Percentiles rank a stretch among this genome's conserved stretches.
Evolutionary conservation across 1,139 yeast genomes (phyloP).

Genomic region (Scheffersomyces quercinus): DNA sequence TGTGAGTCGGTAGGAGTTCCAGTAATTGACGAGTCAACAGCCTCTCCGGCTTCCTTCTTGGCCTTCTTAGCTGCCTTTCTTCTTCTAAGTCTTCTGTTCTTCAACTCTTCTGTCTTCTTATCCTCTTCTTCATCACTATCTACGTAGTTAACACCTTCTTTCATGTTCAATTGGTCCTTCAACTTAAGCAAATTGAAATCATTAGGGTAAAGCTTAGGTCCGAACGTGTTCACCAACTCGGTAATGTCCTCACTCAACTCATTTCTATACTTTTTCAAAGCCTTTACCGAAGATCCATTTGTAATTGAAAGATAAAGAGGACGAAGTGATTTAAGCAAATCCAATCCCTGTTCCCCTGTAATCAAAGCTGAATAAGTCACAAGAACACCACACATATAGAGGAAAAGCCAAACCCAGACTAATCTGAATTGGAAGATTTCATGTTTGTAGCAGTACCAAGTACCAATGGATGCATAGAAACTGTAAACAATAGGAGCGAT

Average conservation of each 20-base stretch:
- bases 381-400: conserved; percentile 59
- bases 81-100: conserved; percentile 42
- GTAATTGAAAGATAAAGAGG: conserved; percentile 78
- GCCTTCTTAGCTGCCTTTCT: conserved; percentile 26
- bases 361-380: conserved; percentile 86
- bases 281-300: conserved; percentile 59
- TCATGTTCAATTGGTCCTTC: conserved; percentile 29
- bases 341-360: conserved; percentile 93
- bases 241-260: conserved; percentile 47
- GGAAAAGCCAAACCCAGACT: conserved; percentile 43
- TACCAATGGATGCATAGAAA: conserved; percentile 71
- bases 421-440: conserved; percentile 17
- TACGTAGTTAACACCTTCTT: conserved; percentile 27
- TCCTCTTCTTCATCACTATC: conserved; percentile 60
- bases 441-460: conserved; percentile 43
- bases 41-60: conserved; percentile 11
- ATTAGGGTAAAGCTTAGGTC: conserved; percentile 46
- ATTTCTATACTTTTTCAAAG: conserved; percentile 43
- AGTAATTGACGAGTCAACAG: conserved; percentile 4
- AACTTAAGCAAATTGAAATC: conserved; percentile 47
- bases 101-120: conserved; percentile 51
- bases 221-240: conserved; percentile 44
- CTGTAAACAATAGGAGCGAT: conserved; percentile 84
- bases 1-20: conserved; percentile 12
- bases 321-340: conserved; percentile 75